Evolutionary conservation across 495 filamentous ascomycete genomes (phyloP).

Genomic region (Penicillium roqueforti): DNA sequence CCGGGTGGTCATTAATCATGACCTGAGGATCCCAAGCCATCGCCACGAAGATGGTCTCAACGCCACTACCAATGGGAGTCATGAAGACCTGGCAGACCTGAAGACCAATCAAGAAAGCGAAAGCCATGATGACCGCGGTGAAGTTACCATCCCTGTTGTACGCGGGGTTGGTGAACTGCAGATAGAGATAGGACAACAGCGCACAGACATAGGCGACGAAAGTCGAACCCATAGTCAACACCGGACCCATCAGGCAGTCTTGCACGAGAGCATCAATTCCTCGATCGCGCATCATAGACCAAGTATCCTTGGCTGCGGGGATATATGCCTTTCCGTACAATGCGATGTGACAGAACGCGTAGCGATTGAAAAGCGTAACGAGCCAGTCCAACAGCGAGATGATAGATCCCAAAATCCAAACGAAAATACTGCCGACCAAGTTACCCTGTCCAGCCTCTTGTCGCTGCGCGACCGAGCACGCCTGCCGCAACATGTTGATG

Average conservation of each 20-base stretch:
- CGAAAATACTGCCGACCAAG: constrained; percentile 58
- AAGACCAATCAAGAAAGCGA: constrained; percentile 76
- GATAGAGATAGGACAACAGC: constrained; percentile 77
- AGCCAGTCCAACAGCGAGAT: constrained; percentile 81
- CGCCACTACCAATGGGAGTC: constrained; percentile 60
- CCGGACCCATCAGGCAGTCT: constrained; percentile 85
- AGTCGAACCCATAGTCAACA: constrained; percentile 79
- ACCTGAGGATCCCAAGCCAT: constrained; percentile 87
- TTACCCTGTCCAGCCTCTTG: constrained; percentile 63
- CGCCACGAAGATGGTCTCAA: constrained; percentile 82
- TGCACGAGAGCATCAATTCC: constrained; percentile 87
- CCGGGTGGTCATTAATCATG: constrained; percentile 74
- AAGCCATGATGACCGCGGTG: constrained; percentile 76
- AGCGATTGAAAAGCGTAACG: constrained; percentile 65
- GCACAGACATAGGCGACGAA: constrained; percentile 82
- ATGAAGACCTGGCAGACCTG: constrained; percentile 88
- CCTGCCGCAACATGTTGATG: constrained; percentile 76
- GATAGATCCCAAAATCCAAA: constrained; percentile 70
- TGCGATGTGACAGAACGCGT: constrained; percentile 89
- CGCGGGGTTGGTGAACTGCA: constrained; percentile 69
- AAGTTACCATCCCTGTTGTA: constrained; percentile 71
- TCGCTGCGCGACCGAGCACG: constrained; percentile 67
- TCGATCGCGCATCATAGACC: constrained; percentile 85
- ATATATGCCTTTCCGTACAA: constrained; percentile 87
- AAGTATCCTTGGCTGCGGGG: constrained; percentile 80